Evolutionary conservation across 2,329 filamentous ascomycete species (phyloP), one percentile per base, ranked within the genome.

Genomic region (Arthrobotrys sphaeroides): DNA sequence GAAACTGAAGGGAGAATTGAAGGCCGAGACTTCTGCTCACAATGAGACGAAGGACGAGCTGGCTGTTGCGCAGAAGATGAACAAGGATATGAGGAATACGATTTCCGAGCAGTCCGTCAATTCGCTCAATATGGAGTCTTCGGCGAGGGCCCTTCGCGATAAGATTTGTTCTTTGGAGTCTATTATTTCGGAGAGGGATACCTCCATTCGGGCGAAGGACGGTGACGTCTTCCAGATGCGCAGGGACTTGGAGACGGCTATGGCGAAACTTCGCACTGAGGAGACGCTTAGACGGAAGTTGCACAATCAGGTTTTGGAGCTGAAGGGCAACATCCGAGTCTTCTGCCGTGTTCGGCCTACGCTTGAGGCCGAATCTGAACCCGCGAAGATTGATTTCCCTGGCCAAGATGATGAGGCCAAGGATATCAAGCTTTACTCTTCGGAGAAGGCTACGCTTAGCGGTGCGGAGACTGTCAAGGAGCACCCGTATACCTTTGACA

Each of bases 291-390:
- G 95, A 12, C 88, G 95, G 20, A 94, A 96, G 79, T 87, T 99
- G 0, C 97, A 98, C 85, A 98, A 98, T 83, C 95, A 96, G 82
- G 94, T 99, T 51, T 93, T 99, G 82, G 95, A 99, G 81, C 88
- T 99, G 73, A 97, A 97, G 82, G 95, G 95, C 80, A 99, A 99
- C 81, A 99, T 99, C 80, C 91, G 95, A 18, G 95, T 99, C 78
- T 99, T 99, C 88, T 98, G 94, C 81, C 90, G 95, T 81, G 94
- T 98, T 26, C 90, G 96, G 42, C 95, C 95, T 0, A 85, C 90
- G 0, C 84, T 91, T 20, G 85, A 85, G 22, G 82, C 84, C 0
- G 90, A 91, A 69, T 83, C 83, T 6, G 89, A 89, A 5, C 85
- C 88, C 10, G 93, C 94, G 2, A 87, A 88, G 59, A 91, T 98